Conservation (phyloP, 2,329 filamentous ascomycete species). For the Macrophomina pseudophaseolina region DNA sequence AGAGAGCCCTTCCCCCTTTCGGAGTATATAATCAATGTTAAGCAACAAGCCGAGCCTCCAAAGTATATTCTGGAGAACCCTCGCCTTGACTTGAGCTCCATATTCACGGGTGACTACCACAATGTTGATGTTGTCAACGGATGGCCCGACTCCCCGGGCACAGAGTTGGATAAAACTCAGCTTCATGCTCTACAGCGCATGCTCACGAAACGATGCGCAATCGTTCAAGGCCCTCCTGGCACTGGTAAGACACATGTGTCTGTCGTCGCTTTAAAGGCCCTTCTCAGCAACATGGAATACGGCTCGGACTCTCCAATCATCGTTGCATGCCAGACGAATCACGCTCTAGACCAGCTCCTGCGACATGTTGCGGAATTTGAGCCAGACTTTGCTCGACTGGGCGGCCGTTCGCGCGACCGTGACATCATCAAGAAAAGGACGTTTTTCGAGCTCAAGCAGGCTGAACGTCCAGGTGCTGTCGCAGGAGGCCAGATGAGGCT, state of each 20-base stretch:
- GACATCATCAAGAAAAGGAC: slow-evolving; percentile 68
- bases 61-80: slow-evolving; percentile 59
- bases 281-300: slow-evolving; percentile 62
- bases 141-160: slow-evolving; percentile 57
- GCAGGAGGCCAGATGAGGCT: slow-evolving; percentile 46
- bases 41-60: slow-evolving; percentile 56
- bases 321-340: slow-evolving; percentile 86
- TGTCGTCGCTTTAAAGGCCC: slow-evolving; percentile 69
- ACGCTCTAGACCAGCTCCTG: slow-evolving; percentile 84
- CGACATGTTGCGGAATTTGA: slow-evolving; percentile 67
- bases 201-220: slow-evolving; percentile 71
- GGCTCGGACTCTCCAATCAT: slow-evolving; percentile 70
- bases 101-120: slow-evolving; percentile 37
- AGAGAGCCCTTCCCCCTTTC: slow-evolving; percentile 66
- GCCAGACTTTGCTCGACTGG: slow-evolving; percentile 67
- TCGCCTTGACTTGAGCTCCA: slow-evolving; percentile 55
- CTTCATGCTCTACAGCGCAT: slow-evolving; percentile 70
- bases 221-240: slow-evolving; percentile 83
- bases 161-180: slow-evolving; percentile 72
- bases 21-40: slow-evolving; percentile 63
- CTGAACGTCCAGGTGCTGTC: slow-evolving; percentile 12
- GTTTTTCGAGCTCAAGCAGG: slow-evolving; percentile 55
- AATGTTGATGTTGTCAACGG: slow-evolving; percentile 57
- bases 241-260: slow-evolving; percentile 85
- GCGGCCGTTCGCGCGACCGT: slow-evolving; percentile 70